Base-by-base conservation (phyloP, 2,329 filamentous ascomycete genomes). In the Talaromyces rugulosus region DNA sequence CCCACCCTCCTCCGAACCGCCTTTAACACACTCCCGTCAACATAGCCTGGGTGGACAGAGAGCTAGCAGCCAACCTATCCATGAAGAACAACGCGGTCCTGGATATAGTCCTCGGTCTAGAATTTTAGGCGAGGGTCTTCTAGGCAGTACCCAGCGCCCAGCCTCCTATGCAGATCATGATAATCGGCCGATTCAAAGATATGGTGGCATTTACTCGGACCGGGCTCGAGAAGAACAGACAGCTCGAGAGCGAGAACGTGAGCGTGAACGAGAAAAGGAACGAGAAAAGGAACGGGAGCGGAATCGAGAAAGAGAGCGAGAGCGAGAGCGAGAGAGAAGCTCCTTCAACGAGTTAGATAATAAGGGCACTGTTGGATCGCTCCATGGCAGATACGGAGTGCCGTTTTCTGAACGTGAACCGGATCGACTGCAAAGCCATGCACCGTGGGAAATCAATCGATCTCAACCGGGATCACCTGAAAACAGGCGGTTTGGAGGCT, bases 41-140 rank as follows among this genome's bases (percentile, higher is more conserved):
- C 72, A 75, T 65, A 80, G 78, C 62, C 72, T 80, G 44, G 77
- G 72, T 60, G 77, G 74, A n/a, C 73, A 75, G 62, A 73, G 78
- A 53, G 75, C 78, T 7, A 79, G 69, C 62, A 80, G 76, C 52
- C 76, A 78, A 56, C 75, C 76, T 23, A 74, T 72, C 36, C 72
- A 76, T 44, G 70, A 74, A 18, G 76, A 78, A 34, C 63, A 67
- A n/a, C 72, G 75, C 42, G 61, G 71, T 4, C 67, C 74, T 2
- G 70, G 71, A 9, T 78, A 77, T 61, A 76, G 74, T 44, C 75
- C 75, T 4, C 66, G 73, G 16, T 67, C 71, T 5, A 70, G 74
- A 34, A 65, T 72, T 6, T 64, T 65, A 5, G 67, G 67, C 8
- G 68, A 67, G 8, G 64, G 68, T 18, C 64, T 67, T 44, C 71